Evolutionary conservation across 176 grass and related monocot genomes (phyloP).

Genomic region (Oryza meyeriana): DNA sequence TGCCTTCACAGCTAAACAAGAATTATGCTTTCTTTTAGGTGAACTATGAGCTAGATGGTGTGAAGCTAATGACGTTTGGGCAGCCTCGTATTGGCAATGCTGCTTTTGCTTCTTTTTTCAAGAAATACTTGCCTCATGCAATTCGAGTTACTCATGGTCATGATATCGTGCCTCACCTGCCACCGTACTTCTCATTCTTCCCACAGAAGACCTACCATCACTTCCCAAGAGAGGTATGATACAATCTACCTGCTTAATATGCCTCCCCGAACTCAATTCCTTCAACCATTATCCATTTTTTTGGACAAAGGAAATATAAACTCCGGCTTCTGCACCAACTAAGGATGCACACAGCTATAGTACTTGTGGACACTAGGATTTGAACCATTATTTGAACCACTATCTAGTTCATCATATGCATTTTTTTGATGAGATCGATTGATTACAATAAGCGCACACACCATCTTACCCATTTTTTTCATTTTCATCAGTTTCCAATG

Average conservation of each 20-base stretch:
- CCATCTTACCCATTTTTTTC: background rate
- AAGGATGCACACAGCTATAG: too few relatives aligned
- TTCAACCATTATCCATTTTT: background rate
- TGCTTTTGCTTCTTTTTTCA: conserved; percentile 81
- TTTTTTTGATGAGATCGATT: background rate
- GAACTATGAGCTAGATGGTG: conserved; percentile 56
- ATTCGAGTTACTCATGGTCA: conserved; percentile 75
- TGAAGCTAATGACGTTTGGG: conserved; percentile 78
- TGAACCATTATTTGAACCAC: background rate
- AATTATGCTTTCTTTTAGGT: conserved; percentile 46
- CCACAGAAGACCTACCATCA: conserved; percentile 91
- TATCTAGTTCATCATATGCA: background rate
- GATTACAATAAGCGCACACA: background rate
- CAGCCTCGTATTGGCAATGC: conserved; percentile 89
- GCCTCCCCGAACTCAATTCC: background rate
- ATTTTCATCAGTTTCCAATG: background rate
- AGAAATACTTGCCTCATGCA: conserved; percentile 60
- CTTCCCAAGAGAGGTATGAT: conserved; percentile 80
- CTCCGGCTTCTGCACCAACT: too few relatives aligned
- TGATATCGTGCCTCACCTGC: conserved; percentile 87
- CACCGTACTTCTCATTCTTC: conserved; percentile 81
- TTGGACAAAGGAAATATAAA: too few relatives aligned
- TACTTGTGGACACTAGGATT: too few relatives aligned
- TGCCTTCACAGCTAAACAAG: background rate
- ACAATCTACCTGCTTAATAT: background rate